phyloP scores from a whole-genome alignment of 176 grass and related monocot species.

The Zoysia pacifica region DNA sequence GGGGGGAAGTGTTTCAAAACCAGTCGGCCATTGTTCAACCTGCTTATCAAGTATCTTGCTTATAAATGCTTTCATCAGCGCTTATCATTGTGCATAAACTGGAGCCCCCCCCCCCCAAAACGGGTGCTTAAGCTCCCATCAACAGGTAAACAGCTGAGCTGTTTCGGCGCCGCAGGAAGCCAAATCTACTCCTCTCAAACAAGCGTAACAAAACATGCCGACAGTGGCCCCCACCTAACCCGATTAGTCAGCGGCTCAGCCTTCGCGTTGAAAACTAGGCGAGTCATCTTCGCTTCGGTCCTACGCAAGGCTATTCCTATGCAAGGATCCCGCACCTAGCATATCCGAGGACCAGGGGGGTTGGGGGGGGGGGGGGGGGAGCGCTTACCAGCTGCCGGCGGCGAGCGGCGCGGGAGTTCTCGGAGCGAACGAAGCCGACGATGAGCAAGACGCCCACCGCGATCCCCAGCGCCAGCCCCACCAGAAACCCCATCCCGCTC shows the following conservation, averaged over 20 bases:
- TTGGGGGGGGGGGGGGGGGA: not conserved
- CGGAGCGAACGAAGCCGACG: slow-evolving; percentile 56
- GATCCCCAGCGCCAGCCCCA: slow-evolving; percentile 58
- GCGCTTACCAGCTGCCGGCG: slow-evolving; percentile 53
- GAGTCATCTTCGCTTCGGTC: slow-evolving; percentile 13
- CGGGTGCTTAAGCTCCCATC: not conserved
- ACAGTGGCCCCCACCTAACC: slow-evolving; percentile 12
- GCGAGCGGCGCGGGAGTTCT: slow-evolving; percentile 52
- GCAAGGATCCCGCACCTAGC: not conserved
- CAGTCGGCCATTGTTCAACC: not conserved
- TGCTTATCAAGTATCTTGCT: not conserved
- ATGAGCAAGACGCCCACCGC: slow-evolving; percentile 47
- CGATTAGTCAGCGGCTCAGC: not conserved
- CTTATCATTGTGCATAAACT: not conserved
- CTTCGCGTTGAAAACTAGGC: not conserved
- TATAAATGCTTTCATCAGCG: not conserved
- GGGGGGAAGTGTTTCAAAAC: too few relatives aligned
- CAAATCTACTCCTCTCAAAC: not conserved
- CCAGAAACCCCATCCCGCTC: slow-evolving; percentile 50
- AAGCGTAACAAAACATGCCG: not conserved
- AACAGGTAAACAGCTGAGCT: not conserved
- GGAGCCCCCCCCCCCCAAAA: not conserved
- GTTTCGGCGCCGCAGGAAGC: not conserved
- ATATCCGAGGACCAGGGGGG: too few relatives aligned
- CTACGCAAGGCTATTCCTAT: not conserved